Percentiles rank a stretch among this genome's conserved stretches.
These are phyloP conservation scores for Coelastrella sp. DNA, from an alignment of 139 green algal species.

Conservation along the genomic window DNA sequence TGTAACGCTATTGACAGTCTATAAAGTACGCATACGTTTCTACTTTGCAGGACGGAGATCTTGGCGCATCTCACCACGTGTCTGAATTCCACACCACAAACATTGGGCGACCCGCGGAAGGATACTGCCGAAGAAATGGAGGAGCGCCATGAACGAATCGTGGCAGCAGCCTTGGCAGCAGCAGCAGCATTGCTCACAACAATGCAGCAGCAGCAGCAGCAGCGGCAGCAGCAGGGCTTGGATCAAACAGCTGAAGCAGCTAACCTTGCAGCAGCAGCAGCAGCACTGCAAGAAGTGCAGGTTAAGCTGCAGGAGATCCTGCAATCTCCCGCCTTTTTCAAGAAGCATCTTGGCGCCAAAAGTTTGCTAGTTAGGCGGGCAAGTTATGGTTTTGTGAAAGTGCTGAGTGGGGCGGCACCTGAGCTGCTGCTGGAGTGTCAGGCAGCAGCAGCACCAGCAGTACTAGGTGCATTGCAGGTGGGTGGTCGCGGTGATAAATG, in stretches of 20 bases:
- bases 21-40: not conserved
- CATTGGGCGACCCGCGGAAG: slow-evolving; percentile 73
- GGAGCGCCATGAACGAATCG: slow-evolving; percentile 78
- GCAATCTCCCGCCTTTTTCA: slow-evolving; percentile 60
- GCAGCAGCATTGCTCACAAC: slow-evolving; percentile 67
- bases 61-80: slow-evolving; percentile 53
- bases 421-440: not conserved
- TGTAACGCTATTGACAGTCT: not conserved
- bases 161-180: slow-evolving; percentile 62
- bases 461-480: slow-evolving; percentile 56
- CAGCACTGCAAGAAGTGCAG: slow-evolving; percentile 12
- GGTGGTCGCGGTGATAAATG: not conserved
- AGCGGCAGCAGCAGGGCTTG: slow-evolving; percentile 22
- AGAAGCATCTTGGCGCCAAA: slow-evolving; percentile 60
- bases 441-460: slow-evolving; percentile 11
- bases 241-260: not conserved
- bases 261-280: not conserved
- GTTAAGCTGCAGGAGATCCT: slow-evolving; percentile 43
- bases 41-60: slow-evolving; percentile 69
- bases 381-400: slow-evolving; percentile 64
- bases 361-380: slow-evolving; percentile 56
- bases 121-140: slow-evolving; percentile 82
- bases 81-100: slow-evolving; percentile 57
- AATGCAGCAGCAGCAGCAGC: slow-evolving; percentile 36
- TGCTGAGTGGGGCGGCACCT: not conserved